Conservation (phyloP, 768 basidiomycete genomes). For the Podaxis sp. region DNA sequence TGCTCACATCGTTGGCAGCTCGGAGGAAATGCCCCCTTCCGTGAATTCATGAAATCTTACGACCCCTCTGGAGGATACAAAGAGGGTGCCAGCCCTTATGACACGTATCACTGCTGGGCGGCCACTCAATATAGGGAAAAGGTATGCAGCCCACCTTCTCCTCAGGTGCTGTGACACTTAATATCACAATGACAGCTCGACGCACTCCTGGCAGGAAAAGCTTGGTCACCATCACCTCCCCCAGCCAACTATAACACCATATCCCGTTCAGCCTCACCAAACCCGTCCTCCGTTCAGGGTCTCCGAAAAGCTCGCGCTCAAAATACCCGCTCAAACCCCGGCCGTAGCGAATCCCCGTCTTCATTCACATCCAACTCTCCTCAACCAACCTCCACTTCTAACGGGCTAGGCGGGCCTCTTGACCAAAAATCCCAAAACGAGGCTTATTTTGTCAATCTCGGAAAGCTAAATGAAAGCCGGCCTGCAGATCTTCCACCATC, state of each 20-base stretch:
- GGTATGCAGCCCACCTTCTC: constrained; percentile 40
- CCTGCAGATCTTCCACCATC: constrained; percentile 83
- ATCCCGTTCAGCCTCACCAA: constrained; percentile 46
- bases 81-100: constrained; percentile 58
- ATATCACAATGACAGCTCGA: constrained; percentile 61
- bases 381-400: constrained; percentile 35
- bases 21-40: constrained; percentile 87
- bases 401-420: constrained; percentile 31
- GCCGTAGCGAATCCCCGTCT: constrained; percentile 57
- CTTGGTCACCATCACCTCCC: constrained; percentile 78
- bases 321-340: constrained; percentile 42
- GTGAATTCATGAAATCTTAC: constrained; percentile 74
- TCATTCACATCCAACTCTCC: constrained; percentile 33
- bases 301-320: constrained; percentile 84
- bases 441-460: constrained; percentile 80
- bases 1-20: constrained; percentile 43
- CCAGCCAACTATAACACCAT: constrained; percentile 46
- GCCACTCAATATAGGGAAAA: constrained; percentile 95
- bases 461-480: constrained; percentile 76
- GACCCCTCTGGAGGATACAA: constrained; percentile 70
- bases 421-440: constrained; percentile 85
- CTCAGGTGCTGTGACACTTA: constrained; percentile 13
- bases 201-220: constrained; percentile 66
- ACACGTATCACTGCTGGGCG: constrained; percentile 92
- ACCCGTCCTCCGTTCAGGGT: constrained; percentile 75